phyloP scores from a whole-genome alignment of 2,329 filamentous ascomycete genomes.

The Aspergillus tamarii region DNA sequence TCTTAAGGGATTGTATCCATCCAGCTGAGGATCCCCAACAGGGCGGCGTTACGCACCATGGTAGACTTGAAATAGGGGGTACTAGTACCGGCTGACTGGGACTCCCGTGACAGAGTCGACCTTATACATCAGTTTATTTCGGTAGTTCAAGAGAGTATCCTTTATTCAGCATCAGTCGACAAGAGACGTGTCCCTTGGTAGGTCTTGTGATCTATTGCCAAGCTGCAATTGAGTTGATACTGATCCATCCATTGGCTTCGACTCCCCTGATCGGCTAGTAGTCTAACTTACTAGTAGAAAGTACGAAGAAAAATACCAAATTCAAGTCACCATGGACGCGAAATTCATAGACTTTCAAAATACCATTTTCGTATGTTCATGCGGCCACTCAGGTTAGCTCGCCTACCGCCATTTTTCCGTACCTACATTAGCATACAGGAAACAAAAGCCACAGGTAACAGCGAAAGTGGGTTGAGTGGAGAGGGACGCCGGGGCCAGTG shows the following conservation, averaged over 20 bases:
- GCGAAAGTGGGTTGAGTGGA: constrained; percentile 10
- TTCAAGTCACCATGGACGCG: neutral
- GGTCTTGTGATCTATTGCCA: constrained; percentile 19
- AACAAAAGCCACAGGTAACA: neutral
- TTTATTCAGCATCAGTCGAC: neutral
- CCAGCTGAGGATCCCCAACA: neutral
- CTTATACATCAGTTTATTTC: neutral
- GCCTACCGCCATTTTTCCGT: constrained; percentile 2
- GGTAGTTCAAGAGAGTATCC: neutral
- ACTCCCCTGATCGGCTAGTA: constrained; percentile 7
- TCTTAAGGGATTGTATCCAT: neutral
- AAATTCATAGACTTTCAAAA: neutral
- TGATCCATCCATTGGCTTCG: constrained; percentile 8
- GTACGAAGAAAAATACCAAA: neutral
- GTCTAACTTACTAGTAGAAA: neutral
- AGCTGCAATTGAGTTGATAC: constrained; percentile 16
- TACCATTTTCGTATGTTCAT: neutral
- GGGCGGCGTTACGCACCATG: neutral
- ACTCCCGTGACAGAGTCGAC: neutral
- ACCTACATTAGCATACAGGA: constrained; percentile 8
- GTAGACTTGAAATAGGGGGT: neutral
- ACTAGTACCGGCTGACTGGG: neutral
- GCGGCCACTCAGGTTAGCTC: neutral
- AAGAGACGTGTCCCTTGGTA: neutral
- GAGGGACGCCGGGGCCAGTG: neutral